Base-by-base conservation (phyloP, 179 eudicot species). In the Actinidia chinensis region DNA sequence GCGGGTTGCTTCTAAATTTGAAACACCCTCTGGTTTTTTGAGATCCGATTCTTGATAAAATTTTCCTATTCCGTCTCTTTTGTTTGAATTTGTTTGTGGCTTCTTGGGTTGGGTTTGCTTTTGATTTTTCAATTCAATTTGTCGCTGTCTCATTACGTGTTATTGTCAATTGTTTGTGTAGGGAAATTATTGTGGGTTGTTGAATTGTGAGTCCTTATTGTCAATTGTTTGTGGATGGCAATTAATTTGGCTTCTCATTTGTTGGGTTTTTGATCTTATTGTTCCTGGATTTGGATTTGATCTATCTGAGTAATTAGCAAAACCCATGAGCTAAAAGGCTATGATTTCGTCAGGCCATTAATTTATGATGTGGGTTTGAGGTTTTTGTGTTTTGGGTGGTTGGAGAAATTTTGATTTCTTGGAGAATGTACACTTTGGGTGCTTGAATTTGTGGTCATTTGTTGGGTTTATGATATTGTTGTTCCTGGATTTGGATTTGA, bases 341-440 rank as follows among this genome's bases (percentile, higher is more conserved):
- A n/a, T n/a, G 59, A 79, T 72, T 72, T 71, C 52, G 76, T 22
- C 51, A 47, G 67, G 25, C 23, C 28, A 44, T 59, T 61, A 51
- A 64, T 52, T 68, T 65, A 66, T 58, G 72, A 78, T 67, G 82
- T 72, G 65, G 64, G 56, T 52, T 69, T 47, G 71, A 60, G 43
- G 71, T 46, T 28, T 80, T 71, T 73, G 76, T 79, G 80, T 69
- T 74, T 18, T 66, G 80, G 81, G 86, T 46, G 14, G 73, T 70
- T 61, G 46, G 67, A 23, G 60, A 47, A 42, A 68, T 71, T 28
- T 73, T 56, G 67, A 85, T 79, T 68, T 74, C 73, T 51, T 58
- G 67, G 66, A 82, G 58, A 83, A 95, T 95, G 97, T 88, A 86
- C 85, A 93, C 93, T 70, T 92, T 91, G 79, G 97, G 90, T 25